These are phyloP conservation scores for Pichia rugopelliculosa DNA, from an alignment of 805 yeast genomes.

Conservation along the genomic window DNA sequence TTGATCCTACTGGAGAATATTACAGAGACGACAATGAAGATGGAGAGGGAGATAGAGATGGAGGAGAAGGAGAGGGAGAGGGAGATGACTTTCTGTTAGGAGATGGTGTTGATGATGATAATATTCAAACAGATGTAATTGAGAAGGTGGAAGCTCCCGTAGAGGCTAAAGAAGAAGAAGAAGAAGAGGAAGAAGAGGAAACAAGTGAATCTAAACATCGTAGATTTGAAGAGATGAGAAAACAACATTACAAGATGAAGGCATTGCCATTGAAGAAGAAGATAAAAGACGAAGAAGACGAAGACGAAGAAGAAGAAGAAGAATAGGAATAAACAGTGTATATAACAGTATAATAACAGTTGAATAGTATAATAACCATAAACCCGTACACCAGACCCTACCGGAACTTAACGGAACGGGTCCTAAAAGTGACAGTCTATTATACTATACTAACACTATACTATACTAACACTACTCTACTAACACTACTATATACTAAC, in stretches of 20 bases:
- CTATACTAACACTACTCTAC: no score
- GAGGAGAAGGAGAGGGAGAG: slow-evolving; percentile 13
- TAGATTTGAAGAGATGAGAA: slow-evolving; percentile 71
- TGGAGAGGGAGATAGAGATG: slow-evolving; percentile 32
- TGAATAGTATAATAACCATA: no score
- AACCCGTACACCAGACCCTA: no score
- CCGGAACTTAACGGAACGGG: no score
- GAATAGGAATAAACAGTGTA: no score
- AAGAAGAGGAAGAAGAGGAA: slow-evolving; percentile 13
- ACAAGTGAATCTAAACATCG: slow-evolving; percentile 41
- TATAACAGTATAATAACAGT: no score
- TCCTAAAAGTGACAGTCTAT: no score
- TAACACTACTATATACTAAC: no score
- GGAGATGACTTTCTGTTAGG: slow-evolving; percentile 4
- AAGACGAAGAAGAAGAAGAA: no score
- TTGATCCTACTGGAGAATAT: slow-evolving; percentile 74
- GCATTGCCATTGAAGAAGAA: slow-evolving; percentile 41
- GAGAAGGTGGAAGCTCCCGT: slow-evolving; percentile 31
- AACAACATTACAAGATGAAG: slow-evolving; percentile 64
- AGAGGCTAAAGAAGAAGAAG: slow-evolving; percentile 16
- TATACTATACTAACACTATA: no score
- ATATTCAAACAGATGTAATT: slow-evolving; percentile 9
- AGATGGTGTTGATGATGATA: slow-evolving; percentile 1
- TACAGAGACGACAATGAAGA: slow-evolving; percentile 65
- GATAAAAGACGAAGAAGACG: slow-evolving; percentile 28